These are phyloP conservation scores for Aspergillus bridgeri DNA, from an alignment of 495 filamentous ascomycete species.

Conservation along the genomic window DNA sequence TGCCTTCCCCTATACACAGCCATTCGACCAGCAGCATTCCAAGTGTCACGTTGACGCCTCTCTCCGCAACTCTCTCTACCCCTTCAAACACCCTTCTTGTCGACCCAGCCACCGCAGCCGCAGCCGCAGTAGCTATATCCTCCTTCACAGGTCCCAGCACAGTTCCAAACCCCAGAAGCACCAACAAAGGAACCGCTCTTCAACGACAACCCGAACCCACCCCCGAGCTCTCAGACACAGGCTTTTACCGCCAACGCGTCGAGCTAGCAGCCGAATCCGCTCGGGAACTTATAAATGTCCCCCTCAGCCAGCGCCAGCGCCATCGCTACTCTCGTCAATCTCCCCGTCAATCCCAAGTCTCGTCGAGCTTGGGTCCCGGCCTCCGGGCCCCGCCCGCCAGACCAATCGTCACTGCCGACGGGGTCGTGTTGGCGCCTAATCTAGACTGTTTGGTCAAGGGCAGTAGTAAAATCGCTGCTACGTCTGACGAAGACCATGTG, in stretches of 20 bases:
- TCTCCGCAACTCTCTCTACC: neutral
- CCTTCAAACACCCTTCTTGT: neutral
- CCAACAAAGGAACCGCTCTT: conserved; percentile 1
- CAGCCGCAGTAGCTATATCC: neutral
- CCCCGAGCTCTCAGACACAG: conserved; percentile 34
- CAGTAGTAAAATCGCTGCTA: neutral
- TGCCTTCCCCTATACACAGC: neutral
- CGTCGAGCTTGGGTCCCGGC: neutral
- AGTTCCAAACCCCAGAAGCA: neutral
- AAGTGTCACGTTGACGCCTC: neutral
- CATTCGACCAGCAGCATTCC: neutral
- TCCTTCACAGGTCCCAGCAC: neutral
- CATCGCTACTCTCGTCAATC: neutral
- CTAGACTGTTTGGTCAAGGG: conserved; percentile 16
- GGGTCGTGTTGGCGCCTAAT: conserved; percentile 29
- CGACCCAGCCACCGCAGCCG: neutral
- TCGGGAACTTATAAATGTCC: conserved; percentile 37
- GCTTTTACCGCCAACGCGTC: conserved; percentile 25
- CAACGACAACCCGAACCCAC: conserved; percentile 2
- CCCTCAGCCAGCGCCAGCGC: conserved; percentile 13
- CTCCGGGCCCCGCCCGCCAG: neutral
- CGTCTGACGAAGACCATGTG: conserved; percentile 19
- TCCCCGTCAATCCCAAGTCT: neutral
- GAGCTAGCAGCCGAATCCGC: conserved; percentile 27
- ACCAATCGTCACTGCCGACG: conserved; percentile 27